Percentiles rank a stretch among this genome's conserved stretches.
Evolutionary conservation across 2,329 filamentous ascomycete genomes (phyloP).

Genomic region (Clarireedia homoeocarpa): DNA sequence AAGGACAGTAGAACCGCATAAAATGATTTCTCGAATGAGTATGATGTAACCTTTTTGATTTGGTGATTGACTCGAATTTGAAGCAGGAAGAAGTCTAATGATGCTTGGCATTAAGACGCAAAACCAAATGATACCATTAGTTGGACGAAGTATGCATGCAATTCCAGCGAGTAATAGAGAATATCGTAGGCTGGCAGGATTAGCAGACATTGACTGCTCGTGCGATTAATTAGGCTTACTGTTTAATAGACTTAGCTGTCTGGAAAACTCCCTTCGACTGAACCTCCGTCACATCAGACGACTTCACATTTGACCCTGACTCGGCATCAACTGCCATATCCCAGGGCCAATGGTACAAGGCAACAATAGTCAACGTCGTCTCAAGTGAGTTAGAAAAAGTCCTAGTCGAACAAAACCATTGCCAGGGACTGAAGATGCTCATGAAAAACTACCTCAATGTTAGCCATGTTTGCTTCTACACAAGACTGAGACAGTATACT

Average conservation of each 20-base stretch:
- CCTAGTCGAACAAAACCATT: slow-evolving; percentile 90
- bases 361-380: slow-evolving; percentile 74
- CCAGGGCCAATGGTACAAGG: slow-evolving; percentile 85
- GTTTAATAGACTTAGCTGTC: slow-evolving; percentile 27
- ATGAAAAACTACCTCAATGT: slow-evolving; percentile 51
- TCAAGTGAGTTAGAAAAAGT: slow-evolving; percentile 94
- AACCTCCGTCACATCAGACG: not conserved
- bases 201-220: not conserved
- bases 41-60: slow-evolving; percentile 34
- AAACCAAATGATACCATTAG: slow-evolving; percentile 81
- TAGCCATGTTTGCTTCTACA: not conserved
- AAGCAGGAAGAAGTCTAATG: slow-evolving; percentile 15
- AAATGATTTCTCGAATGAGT: slow-evolving; percentile 53
- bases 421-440: slow-evolving; percentile 76
- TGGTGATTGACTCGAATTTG: not conserved
- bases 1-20: slow-evolving; percentile 59
- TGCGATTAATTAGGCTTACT: slow-evolving; percentile 17
- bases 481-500: slow-evolving; percentile 38
- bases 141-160: slow-evolving; percentile 81
- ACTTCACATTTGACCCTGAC: not conserved
- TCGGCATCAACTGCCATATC: slow-evolving; percentile 42
- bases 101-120: slow-evolving; percentile 51
- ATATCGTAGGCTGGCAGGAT: slow-evolving; percentile 41
- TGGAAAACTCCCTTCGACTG: slow-evolving; percentile 13
- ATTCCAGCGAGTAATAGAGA: slow-evolving; percentile 70